These are phyloP conservation scores for Wickerhamiella kurtzmanii DNA, from an alignment of 805 yeast species.

Conservation along the genomic window DNA sequence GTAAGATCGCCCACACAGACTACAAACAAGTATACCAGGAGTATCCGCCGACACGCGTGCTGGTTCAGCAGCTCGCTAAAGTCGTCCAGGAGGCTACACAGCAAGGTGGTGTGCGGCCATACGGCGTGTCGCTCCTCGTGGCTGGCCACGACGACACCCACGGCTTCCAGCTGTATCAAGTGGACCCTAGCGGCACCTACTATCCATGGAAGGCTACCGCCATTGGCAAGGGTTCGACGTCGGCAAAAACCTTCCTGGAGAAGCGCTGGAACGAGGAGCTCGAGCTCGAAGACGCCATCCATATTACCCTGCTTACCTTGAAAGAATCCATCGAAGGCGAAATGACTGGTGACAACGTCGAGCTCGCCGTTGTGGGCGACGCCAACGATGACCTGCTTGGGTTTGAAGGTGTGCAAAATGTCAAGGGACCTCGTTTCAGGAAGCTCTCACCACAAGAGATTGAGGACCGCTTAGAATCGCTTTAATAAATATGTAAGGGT, in stretches of 20 bases:
- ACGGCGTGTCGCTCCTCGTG: constrained; percentile 83
- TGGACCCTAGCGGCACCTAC: constrained; percentile 94
- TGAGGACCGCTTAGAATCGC: constrained; percentile 86
- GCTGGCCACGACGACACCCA: constrained; percentile 83
- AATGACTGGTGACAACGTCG: constrained; percentile 91
- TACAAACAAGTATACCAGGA: constrained; percentile 91
- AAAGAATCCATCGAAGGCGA: constrained; percentile 98
- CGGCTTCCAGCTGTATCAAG: constrained; percentile 79
- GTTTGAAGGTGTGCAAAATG: constrained; percentile 63
- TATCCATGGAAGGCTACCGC: constrained; percentile 99
- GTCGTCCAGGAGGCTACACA: constrained; percentile 98
- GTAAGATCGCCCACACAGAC: constrained; percentile 83
- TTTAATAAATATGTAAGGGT: constrained; percentile 39
- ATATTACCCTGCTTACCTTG: constrained; percentile 82
- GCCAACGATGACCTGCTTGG: constrained; percentile 75
- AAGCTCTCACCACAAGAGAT: constrained; percentile 80
- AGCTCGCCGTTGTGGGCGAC: constrained; percentile 74
- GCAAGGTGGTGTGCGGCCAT: constrained; percentile 98
- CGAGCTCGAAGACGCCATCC: constrained; percentile 96
- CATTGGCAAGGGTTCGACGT: constrained; percentile 86
- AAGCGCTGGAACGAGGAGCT: constrained; percentile 97
- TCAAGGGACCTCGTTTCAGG: constrained; percentile 81
- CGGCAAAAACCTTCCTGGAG: constrained; percentile 95
- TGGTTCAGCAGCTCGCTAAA: constrained; percentile 89
- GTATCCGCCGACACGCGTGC: constrained; percentile 88